These are phyloP conservation scores for Inonotus hispidus DNA, from an alignment of 1,284 basidiomycete genomes.

Conservation along the genomic window DNA sequence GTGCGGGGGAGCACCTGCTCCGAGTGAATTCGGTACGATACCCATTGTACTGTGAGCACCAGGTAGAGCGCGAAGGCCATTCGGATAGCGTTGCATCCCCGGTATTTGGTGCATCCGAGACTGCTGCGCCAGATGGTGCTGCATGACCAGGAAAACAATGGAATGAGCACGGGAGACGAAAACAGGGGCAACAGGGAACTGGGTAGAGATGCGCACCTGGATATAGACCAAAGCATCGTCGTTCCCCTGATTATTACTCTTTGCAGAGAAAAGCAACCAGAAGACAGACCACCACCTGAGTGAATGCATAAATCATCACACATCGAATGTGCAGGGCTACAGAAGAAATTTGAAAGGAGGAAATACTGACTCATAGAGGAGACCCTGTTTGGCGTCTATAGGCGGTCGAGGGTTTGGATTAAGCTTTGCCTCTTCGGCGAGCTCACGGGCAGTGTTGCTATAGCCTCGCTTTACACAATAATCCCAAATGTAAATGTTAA, in stretches of 20 bases:
- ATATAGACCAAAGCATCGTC: constrained; percentile 70
- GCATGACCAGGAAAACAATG: constrained; percentile 31
- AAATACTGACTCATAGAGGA: constrained; percentile 69
- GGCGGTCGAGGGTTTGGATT: constrained; percentile 55
- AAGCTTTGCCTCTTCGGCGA: constrained; percentile 59
- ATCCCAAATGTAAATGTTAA: constrained; percentile 81
- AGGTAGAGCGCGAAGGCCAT: constrained; percentile 21
- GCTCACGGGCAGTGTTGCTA: constrained; percentile 58
- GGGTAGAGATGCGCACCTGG: constrained; percentile 42
- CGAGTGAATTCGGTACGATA: not conserved
- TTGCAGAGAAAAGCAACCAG: constrained; percentile 76
- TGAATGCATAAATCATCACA: not conserved
- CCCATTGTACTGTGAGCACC: constrained; percentile 6
- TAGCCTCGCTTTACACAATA: constrained; percentile 77
- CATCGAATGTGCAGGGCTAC: not conserved
- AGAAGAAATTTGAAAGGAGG: not conserved
- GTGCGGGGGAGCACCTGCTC: constrained; percentile 20
- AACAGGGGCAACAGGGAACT: constrained; percentile 8
- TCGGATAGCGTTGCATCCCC: constrained; percentile 22
- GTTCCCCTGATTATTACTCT: constrained; percentile 53
- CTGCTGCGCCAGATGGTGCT: constrained; percentile 18
- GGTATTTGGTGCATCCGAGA: constrained; percentile 28
- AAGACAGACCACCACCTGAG: constrained; percentile 82
- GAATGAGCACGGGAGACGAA: constrained; percentile 17
- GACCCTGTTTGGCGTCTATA: constrained; percentile 74